Percentiles rank a stretch among this genome's conserved stretches.
phyloP scores from a whole-genome alignment of 225 moss, liverwort and hornwort species.

The Takakia lepidozioides region DNA sequence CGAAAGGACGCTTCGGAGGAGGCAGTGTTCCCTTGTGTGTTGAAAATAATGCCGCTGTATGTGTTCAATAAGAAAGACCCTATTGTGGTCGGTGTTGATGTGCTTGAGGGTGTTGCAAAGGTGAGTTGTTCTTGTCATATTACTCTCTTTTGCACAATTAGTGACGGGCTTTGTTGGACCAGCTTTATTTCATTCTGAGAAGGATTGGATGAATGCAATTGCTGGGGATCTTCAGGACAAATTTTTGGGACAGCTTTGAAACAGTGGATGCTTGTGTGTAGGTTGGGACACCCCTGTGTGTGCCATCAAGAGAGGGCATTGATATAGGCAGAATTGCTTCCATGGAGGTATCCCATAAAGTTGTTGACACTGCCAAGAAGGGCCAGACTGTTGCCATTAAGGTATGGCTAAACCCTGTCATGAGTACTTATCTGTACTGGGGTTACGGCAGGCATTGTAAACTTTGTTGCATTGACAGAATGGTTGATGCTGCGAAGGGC shows the following conservation, averaged over 20 bases:
- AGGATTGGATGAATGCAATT: background rate
- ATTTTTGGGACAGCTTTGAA: background rate
- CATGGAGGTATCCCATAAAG: slow-evolving; percentile 97
- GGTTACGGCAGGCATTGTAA: too few species aligned
- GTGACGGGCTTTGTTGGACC: too few species aligned
- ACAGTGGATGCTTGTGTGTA: slow-evolving; percentile 14
- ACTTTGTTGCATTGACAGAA: too few species aligned
- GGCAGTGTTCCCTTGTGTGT: slow-evolving; percentile 94
- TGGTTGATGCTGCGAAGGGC: too few species aligned
- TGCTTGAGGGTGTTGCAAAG: slow-evolving; percentile 92
- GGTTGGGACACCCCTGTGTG: slow-evolving; percentile 93
- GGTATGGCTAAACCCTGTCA: too few species aligned
- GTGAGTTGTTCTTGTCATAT: too few species aligned
- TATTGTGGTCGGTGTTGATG: slow-evolving; percentile 88
- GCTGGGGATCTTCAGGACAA: background rate
- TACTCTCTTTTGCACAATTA: too few species aligned
- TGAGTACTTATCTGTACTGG: too few species aligned
- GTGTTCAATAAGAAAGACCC: slow-evolving; percentile 99
- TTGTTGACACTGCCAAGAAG: slow-evolving; percentile 92
- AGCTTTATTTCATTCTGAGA: background rate
- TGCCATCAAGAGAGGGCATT: slow-evolving; percentile 86
- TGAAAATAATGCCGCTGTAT: slow-evolving; percentile 90
- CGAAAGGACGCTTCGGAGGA: slow-evolving; percentile 96
- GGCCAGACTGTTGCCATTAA: slow-evolving; percentile 97
- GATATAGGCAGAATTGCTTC: slow-evolving; percentile 97